Evolutionary conservation across 1,284 basidiomycete genomes (phyloP), one percentile per base, ranked within the genome.

Genomic region (Peniophora sp.): DNA sequence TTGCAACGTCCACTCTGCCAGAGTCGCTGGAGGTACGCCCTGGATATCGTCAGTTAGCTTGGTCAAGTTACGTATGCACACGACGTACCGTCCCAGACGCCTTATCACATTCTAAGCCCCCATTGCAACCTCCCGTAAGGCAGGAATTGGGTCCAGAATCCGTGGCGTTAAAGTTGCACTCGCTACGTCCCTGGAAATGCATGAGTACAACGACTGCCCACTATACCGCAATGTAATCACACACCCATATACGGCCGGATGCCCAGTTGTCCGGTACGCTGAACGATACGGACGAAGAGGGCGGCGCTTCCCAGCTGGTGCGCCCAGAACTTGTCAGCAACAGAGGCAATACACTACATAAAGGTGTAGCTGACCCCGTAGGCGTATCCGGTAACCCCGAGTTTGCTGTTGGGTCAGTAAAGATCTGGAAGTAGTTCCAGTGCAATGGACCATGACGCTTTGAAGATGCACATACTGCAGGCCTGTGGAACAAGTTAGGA

Each of bases 21-120:
- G 58, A 10, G 70, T 68, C 0, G 67, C 73, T 2, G 74, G 74
- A 24, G 74, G 72, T 1, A 73, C 70, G 39, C 75, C 71, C 68
- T 69, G 47, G n/a, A n/a, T n/a, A n/a, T n/a, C n/a, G n/a, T n/a
- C n/a, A n/a, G n/a, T n/a, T n/a, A n/a, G n/a, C n/a, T n/a, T n/a
- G n/a, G n/a, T n/a, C n/a, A n/a, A n/a, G n/a, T n/a, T n/a, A n/a
- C n/a, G n/a, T n/a, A n/a, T n/a, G n/a, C n/a, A n/a, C 50, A 19
- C 12, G 20, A 45, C 57, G 17, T 49, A 59, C 60, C 3, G 56
- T 60, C 2, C 59, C 60, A 16, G 53, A 56, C 24, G 54, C 47
- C 12, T 52, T 51, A 41, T 59, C 59, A 36, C 60, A 62, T 14
- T 53, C 32, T 14, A 62, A 51, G 10, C 58, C 60, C 39, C 62